These are phyloP conservation scores for Talaromyces borbonicus DNA, from an alignment of 495 filamentous ascomycete species.

Conservation along the genomic window DNA sequence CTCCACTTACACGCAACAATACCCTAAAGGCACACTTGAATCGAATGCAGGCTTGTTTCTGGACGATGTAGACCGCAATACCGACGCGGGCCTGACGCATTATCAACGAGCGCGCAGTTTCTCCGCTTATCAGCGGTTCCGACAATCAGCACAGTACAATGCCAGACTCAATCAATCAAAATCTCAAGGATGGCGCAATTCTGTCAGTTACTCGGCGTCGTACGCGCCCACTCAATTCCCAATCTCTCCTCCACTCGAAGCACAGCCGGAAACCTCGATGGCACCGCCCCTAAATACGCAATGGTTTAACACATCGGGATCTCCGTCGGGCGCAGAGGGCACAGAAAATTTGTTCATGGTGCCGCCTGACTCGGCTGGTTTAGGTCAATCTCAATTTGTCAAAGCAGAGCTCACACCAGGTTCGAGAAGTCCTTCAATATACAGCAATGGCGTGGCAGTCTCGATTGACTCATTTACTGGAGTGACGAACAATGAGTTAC, in stretches of 20 bases:
- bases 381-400: not conserved
- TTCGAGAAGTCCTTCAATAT: slow-evolving; percentile 3
- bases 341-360: not conserved
- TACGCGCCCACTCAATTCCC: slow-evolving; percentile 5
- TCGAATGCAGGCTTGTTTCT: slow-evolving; percentile 30
- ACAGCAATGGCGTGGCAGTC: not conserved
- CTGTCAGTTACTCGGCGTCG: not conserved
- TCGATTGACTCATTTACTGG: not conserved
- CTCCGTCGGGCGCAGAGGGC: not conserved
- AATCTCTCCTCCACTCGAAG: slow-evolving; percentile 9
- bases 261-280: slow-evolving; percentile 6
- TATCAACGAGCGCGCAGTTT: slow-evolving; percentile 9
- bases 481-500: not conserved
- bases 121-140: slow-evolving; percentile 2
- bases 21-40: slow-evolving; percentile 21
- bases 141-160: not conserved
- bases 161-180: not conserved
- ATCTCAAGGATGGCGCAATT: not conserved
- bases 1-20: slow-evolving; percentile 28
- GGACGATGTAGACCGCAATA: slow-evolving; percentile 28
- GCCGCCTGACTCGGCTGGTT: not conserved
- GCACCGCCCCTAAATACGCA: not conserved
- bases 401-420: not conserved
- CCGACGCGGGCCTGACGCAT: slow-evolving; percentile 26
- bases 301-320: slow-evolving; percentile 3